phyloP scores from a whole-genome alignment of 2,329 filamentous ascomycete genomes.

The Geosmithia putterillii region DNA sequence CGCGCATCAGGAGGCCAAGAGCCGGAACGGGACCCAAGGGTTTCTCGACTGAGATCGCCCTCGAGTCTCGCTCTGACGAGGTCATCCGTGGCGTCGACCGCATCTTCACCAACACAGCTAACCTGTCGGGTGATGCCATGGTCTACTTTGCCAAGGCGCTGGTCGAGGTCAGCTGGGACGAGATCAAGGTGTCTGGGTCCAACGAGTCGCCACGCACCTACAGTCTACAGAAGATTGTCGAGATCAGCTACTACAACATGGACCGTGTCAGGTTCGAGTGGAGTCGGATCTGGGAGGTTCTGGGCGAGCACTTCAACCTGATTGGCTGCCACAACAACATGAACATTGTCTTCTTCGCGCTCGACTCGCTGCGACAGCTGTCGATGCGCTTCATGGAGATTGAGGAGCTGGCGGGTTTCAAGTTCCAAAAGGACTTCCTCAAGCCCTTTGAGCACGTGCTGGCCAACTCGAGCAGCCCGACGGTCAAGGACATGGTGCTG shows the following conservation, averaged over 20 bases:
- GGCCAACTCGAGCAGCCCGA: conserved; percentile 78
- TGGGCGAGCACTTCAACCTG: conserved; percentile 97
- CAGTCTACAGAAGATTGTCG: conserved; percentile 93
- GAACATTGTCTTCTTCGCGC: conserved; percentile 90
- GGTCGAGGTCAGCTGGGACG: conserved; percentile 96
- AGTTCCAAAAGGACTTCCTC: conserved; percentile 98
- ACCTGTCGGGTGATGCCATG: conserved; percentile 86
- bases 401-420: conserved; percentile 94
- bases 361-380: conserved; percentile 88
- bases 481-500: conserved; percentile 95
- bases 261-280: conserved; percentile 95
- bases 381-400: conserved; percentile 99
- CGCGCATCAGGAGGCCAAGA: conserved; percentile 31
- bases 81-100: conserved; percentile 87
- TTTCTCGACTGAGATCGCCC: conserved; percentile 68
- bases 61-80: conserved; percentile 85
- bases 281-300: conserved; percentile 92
- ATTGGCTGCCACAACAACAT: conserved; percentile 96
- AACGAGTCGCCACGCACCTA: conserved; percentile 94
- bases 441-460: conserved; percentile 98
- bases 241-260: conserved; percentile 99
- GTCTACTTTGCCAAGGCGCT: conserved; percentile 87
- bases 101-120: conserved; percentile 94
- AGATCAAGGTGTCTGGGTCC: conserved; percentile 93
- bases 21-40: conserved; percentile 49